A percentile compares a stretch with the other conserved stretches of the same genome.
phyloP scores from a whole-genome alignment of 352 stramenopile genomes.

The Pythium brachiatum region DNA sequence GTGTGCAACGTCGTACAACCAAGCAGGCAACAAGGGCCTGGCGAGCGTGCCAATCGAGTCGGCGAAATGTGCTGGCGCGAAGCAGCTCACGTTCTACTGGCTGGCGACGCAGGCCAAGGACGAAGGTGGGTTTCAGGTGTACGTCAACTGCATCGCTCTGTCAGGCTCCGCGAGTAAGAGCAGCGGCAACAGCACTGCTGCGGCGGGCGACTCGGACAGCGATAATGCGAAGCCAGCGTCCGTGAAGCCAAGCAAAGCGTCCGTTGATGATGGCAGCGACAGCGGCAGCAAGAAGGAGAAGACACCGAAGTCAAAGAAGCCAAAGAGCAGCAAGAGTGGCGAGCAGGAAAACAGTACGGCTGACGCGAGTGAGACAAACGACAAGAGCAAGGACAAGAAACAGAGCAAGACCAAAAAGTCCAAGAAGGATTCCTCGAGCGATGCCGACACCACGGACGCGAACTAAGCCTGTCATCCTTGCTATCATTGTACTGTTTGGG shows the following conservation, averaged over 20 bases:
- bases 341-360: background rate
- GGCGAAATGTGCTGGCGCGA: conserved; percentile 27
- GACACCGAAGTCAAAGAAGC: background rate
- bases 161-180: background rate
- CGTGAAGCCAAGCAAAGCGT: conserved; percentile 4
- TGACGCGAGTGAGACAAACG: background rate
- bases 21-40: conserved; percentile 10
- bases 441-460: background rate
- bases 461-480: background rate
- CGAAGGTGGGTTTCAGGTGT: conserved; percentile 36
- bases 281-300: conserved; percentile 7
- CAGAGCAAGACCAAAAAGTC: too few relatives aligned
- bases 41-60: conserved; percentile 29
- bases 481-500: background rate
- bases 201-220: background rate
- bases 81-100: conserved; percentile 41
- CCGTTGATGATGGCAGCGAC: background rate
- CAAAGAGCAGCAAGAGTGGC: background rate
- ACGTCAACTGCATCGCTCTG: conserved; percentile 29
- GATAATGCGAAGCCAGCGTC: background rate
- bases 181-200: background rate
- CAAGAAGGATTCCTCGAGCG: background rate
- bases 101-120: conserved; percentile 32
- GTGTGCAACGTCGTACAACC: conserved; percentile 26
- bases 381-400: background rate